Evolutionary conservation across 2,329 filamentous ascomycete genomes (phyloP), one percentile per base, ranked within the genome.

Genomic region (Hansfordia pulvinata): DNA sequence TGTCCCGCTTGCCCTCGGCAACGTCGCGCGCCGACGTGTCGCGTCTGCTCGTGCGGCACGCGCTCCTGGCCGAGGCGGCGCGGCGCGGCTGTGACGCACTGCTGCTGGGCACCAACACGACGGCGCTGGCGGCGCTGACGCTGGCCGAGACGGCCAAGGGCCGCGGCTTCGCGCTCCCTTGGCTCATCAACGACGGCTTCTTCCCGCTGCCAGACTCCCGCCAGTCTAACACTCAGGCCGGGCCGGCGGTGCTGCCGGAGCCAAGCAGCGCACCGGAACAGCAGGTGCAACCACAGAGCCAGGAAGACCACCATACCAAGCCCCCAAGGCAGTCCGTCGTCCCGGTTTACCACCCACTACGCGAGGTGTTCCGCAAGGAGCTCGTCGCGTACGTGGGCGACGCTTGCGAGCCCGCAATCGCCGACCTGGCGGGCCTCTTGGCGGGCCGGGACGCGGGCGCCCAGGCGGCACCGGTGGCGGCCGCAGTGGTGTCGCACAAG

Each of bases 61-160:
- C 93, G 5, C 64, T 94, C 17, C 58, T 84, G 26, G 57, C 69
- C 23, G 58, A 71, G 23, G 80, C 81, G 8, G 62, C 68, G 34
- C 49, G 57, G 10, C 54, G 64, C 16, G 54, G 46, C 9, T 90
- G 76, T 47, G 69, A 77, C 35, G 74, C 73, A 9, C 64, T 96
- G 21, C 54, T 96, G 2, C 77, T 90, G 51, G 86, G 82, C 13
- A 76, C 88, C 52, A 92, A 74, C 37, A 93, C 90, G 12, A 94
- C 85, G 5, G 71, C 76, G 10, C 71, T 98, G 17, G 88, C 90
- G 4, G 83, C 88, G 38, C 75, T 83, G 42, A 82, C 84, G 1
- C 69, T 98, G 10, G 65, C 83, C 6, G 83, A 90, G 53, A 85
- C 88, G 3, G 85, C 88, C 14, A 94, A 93, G 53, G 90, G 90